Evolutionary conservation across 2,329 filamentous ascomycete genomes (phyloP), one percentile per base, ranked within the genome.

Genomic region (Fusarium concolor): DNA sequence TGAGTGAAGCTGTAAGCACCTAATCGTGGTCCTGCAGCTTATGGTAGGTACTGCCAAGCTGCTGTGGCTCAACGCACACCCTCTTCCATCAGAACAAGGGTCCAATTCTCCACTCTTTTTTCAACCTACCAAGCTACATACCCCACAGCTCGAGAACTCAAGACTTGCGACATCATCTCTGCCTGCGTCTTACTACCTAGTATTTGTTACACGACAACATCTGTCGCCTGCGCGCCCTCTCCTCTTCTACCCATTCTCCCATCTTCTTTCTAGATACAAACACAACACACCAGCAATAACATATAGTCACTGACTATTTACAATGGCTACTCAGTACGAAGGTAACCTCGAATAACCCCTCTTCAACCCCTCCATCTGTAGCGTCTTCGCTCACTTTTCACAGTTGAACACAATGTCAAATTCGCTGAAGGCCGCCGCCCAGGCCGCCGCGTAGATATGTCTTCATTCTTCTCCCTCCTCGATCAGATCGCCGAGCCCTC

Each of bases 371-470:
- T 37, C 51, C 68, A 47, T 44, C 42, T 20, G 18, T n/a, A 35
- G 24, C 26, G 20, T 47, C 29, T 28, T 43, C 49, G 44, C 60
- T 64, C 39, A 64, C 29, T 24, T 26, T 37, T n/a, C n/a, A 29
- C 67, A 90, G 88, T 90, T 76, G 88, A 90, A 76, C 88, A 90
- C 80, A 87, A 86, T 76, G 87, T 90, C 78, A 82, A 85, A 71
- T 76, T 83, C 58, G 44, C 79, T 29, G 67, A 82, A 46, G 65
- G 77, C 8, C 75, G 78, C 24, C 76, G 79, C 49, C 78, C 80
- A 59, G 79, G 79, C 47, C 87, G 88, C 39, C 85, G 86, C 73
- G 79, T 87, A 64, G 87, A 89, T 79, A 90, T 90, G 88, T 84
- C 87, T 52, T 86, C 84, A 64, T 90, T 90, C 80, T 84, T 80